Evolutionary conservation across 805 yeast species (phyloP), one percentile per base, ranked within the genome.

Genomic region (Wickerhamiella australiensis): DNA sequence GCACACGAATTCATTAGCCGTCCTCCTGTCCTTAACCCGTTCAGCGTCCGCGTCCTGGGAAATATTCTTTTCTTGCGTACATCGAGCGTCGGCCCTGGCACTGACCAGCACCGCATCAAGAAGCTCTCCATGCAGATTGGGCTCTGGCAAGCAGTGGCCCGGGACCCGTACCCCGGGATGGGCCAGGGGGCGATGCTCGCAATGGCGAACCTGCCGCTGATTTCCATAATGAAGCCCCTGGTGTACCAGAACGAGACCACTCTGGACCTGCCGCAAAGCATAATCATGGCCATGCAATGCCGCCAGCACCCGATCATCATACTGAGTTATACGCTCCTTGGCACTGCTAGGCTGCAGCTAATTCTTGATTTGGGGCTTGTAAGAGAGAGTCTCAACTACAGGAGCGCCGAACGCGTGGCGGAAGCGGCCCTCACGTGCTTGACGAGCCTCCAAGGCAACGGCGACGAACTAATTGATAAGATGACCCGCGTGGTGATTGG

Each of bases 401-500:
- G 38, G 18, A 47, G 46, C 27, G 48, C 52, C 5, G 47, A 48
- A 25, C 52, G 49, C 5, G 49, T 52, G 4, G 51, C 54, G 8
- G 51, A 52, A 36, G 54, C 54, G 1, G 51, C 54, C n/a, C 27
- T 43, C 22, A 25, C 51, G 3, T 49, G 51, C 26, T 21, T 41
- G 9, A 26, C 42, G 9, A 21, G 33, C 11, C 33, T 45, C 9
- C 29, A 35, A 4, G 22, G 37, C 15, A 25, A 25, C 12, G 40
- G 23, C 36, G 47, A 44, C 26, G 48, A 42, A 17, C 35, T 37
- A 35, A 35, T 52, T 3, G 50, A 49, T 13, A 44, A 46, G 33
- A 42, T 54, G 33, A 36, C 35, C 41, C 56, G 53, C 5, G 47
- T 60, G 20, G 58, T 60, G 4, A 49, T 53, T 13, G 55, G 53